Conservation (phyloP, 2,329 filamentous ascomycete genomes). For the Ophiognomonia clavigignenti-juglandacearum region DNA sequence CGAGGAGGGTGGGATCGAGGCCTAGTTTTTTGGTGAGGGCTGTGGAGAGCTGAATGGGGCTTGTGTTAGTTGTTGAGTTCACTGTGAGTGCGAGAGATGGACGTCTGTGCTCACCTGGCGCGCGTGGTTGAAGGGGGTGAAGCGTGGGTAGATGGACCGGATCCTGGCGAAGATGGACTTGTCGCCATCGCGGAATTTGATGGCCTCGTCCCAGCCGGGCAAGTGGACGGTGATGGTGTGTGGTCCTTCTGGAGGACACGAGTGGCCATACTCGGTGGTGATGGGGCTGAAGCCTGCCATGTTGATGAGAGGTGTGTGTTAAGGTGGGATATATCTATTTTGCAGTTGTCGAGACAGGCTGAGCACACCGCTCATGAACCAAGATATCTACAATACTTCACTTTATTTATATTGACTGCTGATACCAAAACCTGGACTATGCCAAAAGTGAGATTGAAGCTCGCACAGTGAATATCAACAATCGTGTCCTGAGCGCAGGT, state of each 20-base stretch:
- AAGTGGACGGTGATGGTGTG: constrained; percentile 43
- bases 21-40: constrained; percentile 29
- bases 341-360: too few species aligned
- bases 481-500: too few species aligned
- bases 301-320: neutral
- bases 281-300: constrained; percentile 18
- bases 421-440: too few species aligned
- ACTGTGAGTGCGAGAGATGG: neutral
- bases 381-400: too few species aligned
- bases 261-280: constrained; percentile 35
- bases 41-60: constrained; percentile 27
- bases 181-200: constrained; percentile 41
- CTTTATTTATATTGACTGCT: too few species aligned
- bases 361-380: too few species aligned
- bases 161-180: constrained; percentile 27
- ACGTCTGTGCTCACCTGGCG: constrained; percentile 28
- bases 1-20: constrained; percentile 21
- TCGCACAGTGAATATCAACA: too few species aligned
- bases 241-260: constrained; percentile 40
- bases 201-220: constrained; percentile 37
- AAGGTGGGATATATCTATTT: too few species aligned
- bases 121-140: constrained; percentile 34
- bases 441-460: too few species aligned
- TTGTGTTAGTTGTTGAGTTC: neutral
- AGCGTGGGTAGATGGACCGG: constrained; percentile 42